These are phyloP conservation scores for Neurospora africana DNA, from an alignment of 495 filamentous ascomycete species.

Conservation along the genomic window DNA sequence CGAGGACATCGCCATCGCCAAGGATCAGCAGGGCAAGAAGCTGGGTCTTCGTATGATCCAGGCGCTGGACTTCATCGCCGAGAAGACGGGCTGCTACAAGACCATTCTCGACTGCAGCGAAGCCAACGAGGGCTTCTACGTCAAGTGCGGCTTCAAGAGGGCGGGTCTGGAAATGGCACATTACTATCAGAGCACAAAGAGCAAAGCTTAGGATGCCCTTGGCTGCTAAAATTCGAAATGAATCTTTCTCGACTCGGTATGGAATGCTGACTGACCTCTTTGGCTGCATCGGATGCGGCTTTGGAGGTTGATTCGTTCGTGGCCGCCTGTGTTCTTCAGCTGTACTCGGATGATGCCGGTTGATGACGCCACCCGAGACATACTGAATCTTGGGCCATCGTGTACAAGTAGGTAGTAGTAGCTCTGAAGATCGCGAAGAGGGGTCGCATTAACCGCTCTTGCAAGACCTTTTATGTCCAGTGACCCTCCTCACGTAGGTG, in stretches of 20 bases:
- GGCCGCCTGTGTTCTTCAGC: neutral
- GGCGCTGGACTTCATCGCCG: conserved; percentile 79
- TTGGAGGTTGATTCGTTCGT: neutral
- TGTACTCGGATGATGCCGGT: neutral
- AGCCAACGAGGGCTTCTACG: conserved; percentile 93
- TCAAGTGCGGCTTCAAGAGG: conserved; percentile 93
- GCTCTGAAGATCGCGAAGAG: neutral
- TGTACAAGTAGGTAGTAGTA: neutral
- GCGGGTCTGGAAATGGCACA: conserved; percentile 96
- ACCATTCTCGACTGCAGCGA: conserved; percentile 51
- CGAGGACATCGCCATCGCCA: conserved; percentile 92
- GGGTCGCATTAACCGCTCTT: neutral
- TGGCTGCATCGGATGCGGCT: neutral
- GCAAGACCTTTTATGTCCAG: neutral
- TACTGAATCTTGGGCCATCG: neutral
- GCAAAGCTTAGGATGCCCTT: conserved; percentile 21
- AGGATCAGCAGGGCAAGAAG: conserved; percentile 94
- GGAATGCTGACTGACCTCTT: neutral
- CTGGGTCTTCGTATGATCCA: conserved; percentile 87
- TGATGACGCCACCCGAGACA: neutral
- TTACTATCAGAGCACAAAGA: conserved; percentile 58
- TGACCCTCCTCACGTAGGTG: neutral
- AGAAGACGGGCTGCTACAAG: conserved; percentile 86
- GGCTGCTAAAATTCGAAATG: neutral
- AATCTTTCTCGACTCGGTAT: neutral